phyloP scores from a whole-genome alignment of 1,284 basidiomycete genomes.

The Moesziomyces sp. region DNA sequence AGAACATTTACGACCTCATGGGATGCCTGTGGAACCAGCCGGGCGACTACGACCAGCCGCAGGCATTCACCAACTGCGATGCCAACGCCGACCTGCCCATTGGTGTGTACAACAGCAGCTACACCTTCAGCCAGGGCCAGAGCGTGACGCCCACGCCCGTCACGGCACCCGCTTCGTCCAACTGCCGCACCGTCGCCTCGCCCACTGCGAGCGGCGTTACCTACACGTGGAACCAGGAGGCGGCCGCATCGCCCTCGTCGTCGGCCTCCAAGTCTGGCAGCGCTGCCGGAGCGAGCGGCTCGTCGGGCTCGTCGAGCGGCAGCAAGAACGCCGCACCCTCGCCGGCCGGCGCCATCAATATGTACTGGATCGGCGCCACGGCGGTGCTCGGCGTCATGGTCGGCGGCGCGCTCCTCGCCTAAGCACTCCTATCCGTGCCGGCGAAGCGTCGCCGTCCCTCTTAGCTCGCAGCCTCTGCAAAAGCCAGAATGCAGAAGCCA shows the following conservation, averaged over 20 bases:
- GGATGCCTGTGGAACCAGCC: slow-evolving; percentile 52
- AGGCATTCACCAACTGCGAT: slow-evolving; percentile 59
- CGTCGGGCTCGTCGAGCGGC: slow-evolving; percentile 10
- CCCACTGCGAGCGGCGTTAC: slow-evolving; percentile 57
- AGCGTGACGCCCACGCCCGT: slow-evolving; percentile 49
- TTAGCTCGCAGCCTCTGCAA: no score
- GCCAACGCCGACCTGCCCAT: slow-evolving; percentile 54
- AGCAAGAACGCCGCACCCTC: slow-evolving; percentile 28
- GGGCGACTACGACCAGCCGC: slow-evolving; percentile 50
- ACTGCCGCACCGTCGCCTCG: slow-evolving; percentile 46
- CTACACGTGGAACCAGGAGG: slow-evolving; percentile 55
- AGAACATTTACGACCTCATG: slow-evolving; percentile 60
- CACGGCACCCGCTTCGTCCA: slow-evolving; percentile 52
- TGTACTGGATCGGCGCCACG: slow-evolving; percentile 15
- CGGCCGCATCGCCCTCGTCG: slow-evolving; percentile 16
- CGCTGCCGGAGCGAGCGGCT: not conserved
- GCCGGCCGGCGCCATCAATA: slow-evolving; percentile 4
- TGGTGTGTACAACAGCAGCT: slow-evolving; percentile 55
- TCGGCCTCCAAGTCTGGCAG: slow-evolving; percentile 5
- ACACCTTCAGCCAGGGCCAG: slow-evolving; percentile 59
- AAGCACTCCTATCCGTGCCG: not conserved
- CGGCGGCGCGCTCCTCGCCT: slow-evolving; percentile 21
- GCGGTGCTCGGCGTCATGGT: slow-evolving; percentile 18
- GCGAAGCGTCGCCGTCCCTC: not conserved
- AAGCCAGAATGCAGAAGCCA: no score